Evolutionary conservation across 805 yeast genomes (phyloP).

Genomic region (Nakazawaea wickerhamii): DNA sequence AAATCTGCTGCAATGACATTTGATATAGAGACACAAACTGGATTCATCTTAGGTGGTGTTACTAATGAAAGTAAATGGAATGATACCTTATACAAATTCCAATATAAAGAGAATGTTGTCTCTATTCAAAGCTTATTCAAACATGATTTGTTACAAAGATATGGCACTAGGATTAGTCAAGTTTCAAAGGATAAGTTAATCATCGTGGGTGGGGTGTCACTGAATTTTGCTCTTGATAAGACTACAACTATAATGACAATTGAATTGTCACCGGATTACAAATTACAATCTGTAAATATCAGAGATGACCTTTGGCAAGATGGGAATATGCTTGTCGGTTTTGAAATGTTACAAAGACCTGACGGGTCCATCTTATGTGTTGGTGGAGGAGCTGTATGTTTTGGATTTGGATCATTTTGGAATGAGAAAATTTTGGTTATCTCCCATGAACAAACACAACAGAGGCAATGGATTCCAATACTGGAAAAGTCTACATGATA

Average conservation of each 20-base stretch:
- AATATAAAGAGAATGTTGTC: slow-evolving; percentile 14
- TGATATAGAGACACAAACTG: slow-evolving; percentile 22
- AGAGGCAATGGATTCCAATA: not conserved
- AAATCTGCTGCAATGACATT: slow-evolving; percentile 32
- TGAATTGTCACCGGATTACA: slow-evolving; percentile 19
- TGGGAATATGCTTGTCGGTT: slow-evolving; percentile 50
- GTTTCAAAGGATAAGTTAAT: slow-evolving; percentile 30
- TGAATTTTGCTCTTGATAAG: slow-evolving; percentile 27
- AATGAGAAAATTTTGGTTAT: slow-evolving; percentile 22
- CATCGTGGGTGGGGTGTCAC: slow-evolving; percentile 56
- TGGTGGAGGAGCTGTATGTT: slow-evolving; percentile 81
- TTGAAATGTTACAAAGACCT: slow-evolving; percentile 30
- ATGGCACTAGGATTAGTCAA: slow-evolving; percentile 21
- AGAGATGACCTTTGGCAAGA: slow-evolving; percentile 32
- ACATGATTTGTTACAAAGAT: slow-evolving; percentile 13
- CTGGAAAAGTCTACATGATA: not conserved
- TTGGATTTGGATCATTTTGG: slow-evolving; percentile 67
- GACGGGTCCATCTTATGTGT: slow-evolving; percentile 22
- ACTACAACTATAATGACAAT: slow-evolving; percentile 32
- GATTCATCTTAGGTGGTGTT: slow-evolving; percentile 48
- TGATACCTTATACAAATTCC: slow-evolving; percentile 31
- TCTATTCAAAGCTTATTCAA: not conserved
- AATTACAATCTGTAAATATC: slow-evolving; percentile 24
- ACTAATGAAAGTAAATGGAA: slow-evolving; percentile 21
- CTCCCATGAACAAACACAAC: not conserved